Evolutionary conservation across 202 grass and related monocot genomes (phyloP), one percentile per base, ranked within the genome.

Genomic region (Cymbopogon flexuosus): DNA sequence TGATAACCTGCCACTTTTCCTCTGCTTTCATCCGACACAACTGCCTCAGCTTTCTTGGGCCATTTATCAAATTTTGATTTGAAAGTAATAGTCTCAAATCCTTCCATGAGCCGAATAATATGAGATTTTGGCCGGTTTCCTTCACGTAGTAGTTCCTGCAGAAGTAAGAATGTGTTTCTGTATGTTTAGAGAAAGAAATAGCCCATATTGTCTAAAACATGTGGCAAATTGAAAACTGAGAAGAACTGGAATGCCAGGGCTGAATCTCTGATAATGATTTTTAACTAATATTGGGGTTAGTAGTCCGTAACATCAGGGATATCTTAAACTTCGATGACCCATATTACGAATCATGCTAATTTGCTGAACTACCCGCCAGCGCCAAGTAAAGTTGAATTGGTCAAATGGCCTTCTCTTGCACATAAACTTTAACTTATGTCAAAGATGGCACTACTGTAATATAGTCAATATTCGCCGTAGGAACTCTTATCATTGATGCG

Each of bases 1-100:
- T 49, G 65, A 68, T 84, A 89, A 97, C 94, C 91, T 88, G 94
- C 87, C 67, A 97, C 94, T 97, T 97, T 97, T 68, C 94, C 91
- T 88, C 94, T 91, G 63, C 91, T 90, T 84, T 97, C 94, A 18
- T 91, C 86, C 7, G 90, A 97, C 40, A 97, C 94, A 63, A 90
- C 80, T 65, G 88, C 91, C 31, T 93, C 91, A 83, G 89, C 91
- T 87, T 83, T 93, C 75, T 97, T 90, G 13, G 94, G 94, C 94
- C 94, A 97, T 85, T 84, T 89, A 81, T 85, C 76, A 72, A 97
- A 97, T 49, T 97, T 94, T 67, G 91, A 94, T 80, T 90, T 84
- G 68, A 97, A 97, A 22, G 82, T 80, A 65, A 84, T 83, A 9
- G 94, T 97, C 85, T 97, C 94, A 72, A 94, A 97, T 81, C 94